phyloP scores from a whole-genome alignment of 139 green algal species.

The Coelastrella sp. region DNA sequence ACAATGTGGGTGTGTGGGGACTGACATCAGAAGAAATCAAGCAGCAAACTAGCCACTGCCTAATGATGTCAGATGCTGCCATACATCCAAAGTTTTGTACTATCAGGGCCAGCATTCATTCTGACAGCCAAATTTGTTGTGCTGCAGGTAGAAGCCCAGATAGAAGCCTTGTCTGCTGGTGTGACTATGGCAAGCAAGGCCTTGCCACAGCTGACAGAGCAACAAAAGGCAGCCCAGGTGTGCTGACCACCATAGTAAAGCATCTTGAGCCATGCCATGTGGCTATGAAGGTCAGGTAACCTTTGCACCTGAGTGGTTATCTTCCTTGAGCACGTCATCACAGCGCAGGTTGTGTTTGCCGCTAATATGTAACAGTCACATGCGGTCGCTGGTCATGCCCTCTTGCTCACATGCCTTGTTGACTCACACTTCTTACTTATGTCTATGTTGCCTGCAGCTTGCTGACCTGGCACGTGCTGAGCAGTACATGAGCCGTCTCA shows the following conservation, averaged over 20 bases:
- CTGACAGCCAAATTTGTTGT: background rate
- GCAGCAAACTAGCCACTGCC: background rate
- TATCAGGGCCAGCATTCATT: background rate
- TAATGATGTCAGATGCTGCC: background rate
- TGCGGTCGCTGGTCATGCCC: too few species aligned
- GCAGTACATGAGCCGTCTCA: constrained; percentile 37
- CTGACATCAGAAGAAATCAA: background rate
- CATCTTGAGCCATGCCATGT: background rate
- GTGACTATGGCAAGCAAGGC: background rate
- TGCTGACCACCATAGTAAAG: background rate
- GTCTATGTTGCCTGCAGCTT: constrained; percentile 6
- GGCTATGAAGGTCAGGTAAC: background rate
- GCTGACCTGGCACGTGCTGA: constrained; percentile 31
- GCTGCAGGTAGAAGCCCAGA: constrained; percentile 39
- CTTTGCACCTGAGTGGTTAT: background rate
- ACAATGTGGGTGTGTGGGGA: constrained; percentile 8
- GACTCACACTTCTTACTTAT: too few species aligned
- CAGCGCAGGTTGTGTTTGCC: background rate
- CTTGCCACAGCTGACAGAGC: constrained; percentile 14
- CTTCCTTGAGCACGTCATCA: background rate
- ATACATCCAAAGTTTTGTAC: background rate
- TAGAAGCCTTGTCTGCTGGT: constrained; percentile 25
- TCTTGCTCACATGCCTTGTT: too few species aligned
- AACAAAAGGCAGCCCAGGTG: constrained; percentile 24
- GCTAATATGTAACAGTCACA: too few species aligned